Conservation (phyloP, 169 alveolate genomes). For the Amoebophrya sp. region DNA sequence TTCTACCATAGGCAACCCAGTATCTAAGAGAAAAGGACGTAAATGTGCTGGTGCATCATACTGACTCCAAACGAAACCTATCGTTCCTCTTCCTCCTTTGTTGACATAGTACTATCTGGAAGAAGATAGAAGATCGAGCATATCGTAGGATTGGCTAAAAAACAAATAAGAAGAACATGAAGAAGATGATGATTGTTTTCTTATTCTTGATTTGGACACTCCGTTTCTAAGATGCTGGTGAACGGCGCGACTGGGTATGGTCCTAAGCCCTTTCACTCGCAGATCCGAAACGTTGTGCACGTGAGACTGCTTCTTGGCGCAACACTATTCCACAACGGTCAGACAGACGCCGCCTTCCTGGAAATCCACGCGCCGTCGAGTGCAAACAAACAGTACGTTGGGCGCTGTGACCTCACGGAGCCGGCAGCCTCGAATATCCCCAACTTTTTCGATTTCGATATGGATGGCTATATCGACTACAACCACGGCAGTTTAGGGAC, state of each 20-base stretch:
- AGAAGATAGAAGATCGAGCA: too few relatives aligned
- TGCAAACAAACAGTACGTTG: background rate
- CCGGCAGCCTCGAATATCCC: background rate
- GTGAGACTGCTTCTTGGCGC: background rate
- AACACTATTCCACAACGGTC: background rate
- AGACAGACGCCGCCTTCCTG: background rate
- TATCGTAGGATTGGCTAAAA: too few relatives aligned
- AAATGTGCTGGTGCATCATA: too few relatives aligned
- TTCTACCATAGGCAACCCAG: too few relatives aligned
- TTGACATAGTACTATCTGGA: too few relatives aligned
- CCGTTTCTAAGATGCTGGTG: background rate
- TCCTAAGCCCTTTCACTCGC: background rate
- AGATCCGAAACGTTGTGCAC: background rate
- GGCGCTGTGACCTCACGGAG: background rate
- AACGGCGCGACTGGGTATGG: conserved; percentile 25
- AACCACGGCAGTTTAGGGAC: background rate
- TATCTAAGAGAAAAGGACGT: too few relatives aligned
- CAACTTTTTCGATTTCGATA: background rate
- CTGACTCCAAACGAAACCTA: too few relatives aligned
- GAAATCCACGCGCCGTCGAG: background rate
- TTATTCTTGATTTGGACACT: too few relatives aligned
- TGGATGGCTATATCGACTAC: background rate
- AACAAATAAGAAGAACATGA: too few relatives aligned
- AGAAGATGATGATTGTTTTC: too few relatives aligned
- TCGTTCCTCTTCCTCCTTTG: too few relatives aligned